Evolutionary conservation across 1,284 basidiomycete genomes (phyloP), one percentile per base, ranked within the genome.

Genomic region (Neonothopanus nambi): DNA sequence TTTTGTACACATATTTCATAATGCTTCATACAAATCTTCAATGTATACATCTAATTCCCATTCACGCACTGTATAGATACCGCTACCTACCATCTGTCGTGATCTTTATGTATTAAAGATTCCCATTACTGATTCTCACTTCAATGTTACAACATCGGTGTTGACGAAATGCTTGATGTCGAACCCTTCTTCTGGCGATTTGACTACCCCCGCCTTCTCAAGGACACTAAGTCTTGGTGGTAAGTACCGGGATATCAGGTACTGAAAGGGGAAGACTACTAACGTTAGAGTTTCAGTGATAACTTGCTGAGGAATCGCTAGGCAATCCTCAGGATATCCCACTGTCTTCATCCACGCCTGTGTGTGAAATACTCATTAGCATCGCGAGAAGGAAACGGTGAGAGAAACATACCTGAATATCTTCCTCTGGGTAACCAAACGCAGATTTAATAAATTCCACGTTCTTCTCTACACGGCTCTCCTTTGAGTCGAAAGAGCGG

Each of bases 301-400:
- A 9, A 93, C 84, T 30, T 79, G 71, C 23, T 70, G 71, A 6
- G 86, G 78, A 46, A 95, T 85, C 35, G 74, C 74, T 3, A 76
- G 68, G 57, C 92, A 88, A 63, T 85, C 77, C 5, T 77, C 61
- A 5, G 91, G 85, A 69, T 93, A 95, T 5, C 74, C 76, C 24
- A 95, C 93, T 3, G 86, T 90, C 64, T 80, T 73, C 56, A 95
- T 73, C 93, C 93, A 95, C 39, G 88, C 86, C 79, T 88, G 55
- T 33, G 26, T 33, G 7, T 18, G 3, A 12, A n/a, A 0, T 26
- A 23, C 17, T 37, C n/a, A 5, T 9, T 26, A 4, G 26, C n/a
- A n/a, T 33, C 21, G 15, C n/a, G 9, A 33, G 15, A 36, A 40
- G 36, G 9, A 20, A n/a, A n/a, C n/a, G n/a, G n/a, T n/a, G n/a